phyloP scores from a whole-genome alignment of 2,329 filamentous ascomycete genomes.

The Verticillium zaregamsianum region DNA sequence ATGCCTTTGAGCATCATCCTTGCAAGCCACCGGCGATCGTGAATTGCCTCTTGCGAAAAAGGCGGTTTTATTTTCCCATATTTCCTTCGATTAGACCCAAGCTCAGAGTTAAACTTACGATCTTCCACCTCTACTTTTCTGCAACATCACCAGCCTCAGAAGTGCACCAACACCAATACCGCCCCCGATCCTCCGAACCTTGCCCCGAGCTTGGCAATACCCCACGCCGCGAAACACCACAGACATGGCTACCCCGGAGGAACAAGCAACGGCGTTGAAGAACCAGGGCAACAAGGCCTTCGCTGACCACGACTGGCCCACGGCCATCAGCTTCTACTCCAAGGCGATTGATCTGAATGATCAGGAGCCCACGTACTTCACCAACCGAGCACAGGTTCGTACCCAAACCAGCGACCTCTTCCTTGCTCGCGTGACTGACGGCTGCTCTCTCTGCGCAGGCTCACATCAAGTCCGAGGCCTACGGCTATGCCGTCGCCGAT shows the following conservation, averaged over 20 bases:
- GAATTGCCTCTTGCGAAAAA: not conserved
- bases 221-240: not conserved
- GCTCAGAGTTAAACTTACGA: not conserved
- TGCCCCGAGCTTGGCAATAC: not conserved
- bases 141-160: not conserved
- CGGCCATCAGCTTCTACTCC: constrained; percentile 77
- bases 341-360: constrained; percentile 83
- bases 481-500: constrained; percentile 88
- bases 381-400: constrained; percentile 88
- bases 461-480: constrained; percentile 92
- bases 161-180: not conserved
- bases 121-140: not conserved
- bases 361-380: constrained; percentile 84
- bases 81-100: not conserved
- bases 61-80: not conserved
- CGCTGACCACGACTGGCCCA: constrained; percentile 77
- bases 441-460: constrained; percentile 49
- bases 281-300: constrained; percentile 95
- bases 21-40: not conserved
- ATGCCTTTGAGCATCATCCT: not conserved
- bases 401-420: constrained; percentile 10
- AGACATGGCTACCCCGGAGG: constrained; percentile 39
- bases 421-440: constrained; percentile 44
- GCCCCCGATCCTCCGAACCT: not conserved
- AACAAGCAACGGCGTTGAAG: constrained; percentile 80